phyloP scores from a whole-genome alignment of 805 yeast genomes.

The Cyberlindnera maritima region DNA sequence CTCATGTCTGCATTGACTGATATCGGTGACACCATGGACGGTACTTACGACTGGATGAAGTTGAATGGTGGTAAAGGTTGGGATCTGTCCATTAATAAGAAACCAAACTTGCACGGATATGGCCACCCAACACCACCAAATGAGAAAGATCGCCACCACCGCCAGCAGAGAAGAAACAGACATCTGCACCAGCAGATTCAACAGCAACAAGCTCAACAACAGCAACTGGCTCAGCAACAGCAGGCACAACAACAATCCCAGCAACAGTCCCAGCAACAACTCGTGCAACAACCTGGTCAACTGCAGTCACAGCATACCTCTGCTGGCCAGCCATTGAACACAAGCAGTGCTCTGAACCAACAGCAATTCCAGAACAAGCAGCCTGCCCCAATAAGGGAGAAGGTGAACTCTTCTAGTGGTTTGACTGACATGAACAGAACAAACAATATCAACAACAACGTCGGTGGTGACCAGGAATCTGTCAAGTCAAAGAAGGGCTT shows the following conservation, averaged over 20 bases:
- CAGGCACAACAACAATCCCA: conserved; percentile 20
- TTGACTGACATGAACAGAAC: conserved; percentile 20
- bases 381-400: conserved; percentile 31
- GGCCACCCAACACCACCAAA: conserved; percentile 63
- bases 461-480: conserved; percentile 18
- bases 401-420: conserved; percentile 23
- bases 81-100: conserved; percentile 72
- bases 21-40: conserved; percentile 59
- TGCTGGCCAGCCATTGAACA: conserved; percentile 16
- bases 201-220: conserved; percentile 20
- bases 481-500: conserved; percentile 23
- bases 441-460: conserved; percentile 16
- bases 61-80: conserved; percentile 79
- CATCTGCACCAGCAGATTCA: conserved; percentile 28
- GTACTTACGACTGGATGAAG: conserved; percentile 78
- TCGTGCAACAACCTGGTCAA: conserved; percentile 13
- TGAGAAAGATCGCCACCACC: conserved; percentile 28
- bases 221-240: conserved; percentile 18
- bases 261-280: conserved; percentile 22
- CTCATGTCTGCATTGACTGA: conserved; percentile 59
- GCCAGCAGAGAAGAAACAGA: conserved; percentile 30
- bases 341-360: conserved; percentile 26
- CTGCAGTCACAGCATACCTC: conserved; percentile 18
- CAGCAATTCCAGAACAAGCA: conserved; percentile 30
- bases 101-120: conserved; percentile 79